Evolutionary conservation across 768 basidiomycete species (phyloP).

Genomic region (Rhizopogon vinicolor): DNA sequence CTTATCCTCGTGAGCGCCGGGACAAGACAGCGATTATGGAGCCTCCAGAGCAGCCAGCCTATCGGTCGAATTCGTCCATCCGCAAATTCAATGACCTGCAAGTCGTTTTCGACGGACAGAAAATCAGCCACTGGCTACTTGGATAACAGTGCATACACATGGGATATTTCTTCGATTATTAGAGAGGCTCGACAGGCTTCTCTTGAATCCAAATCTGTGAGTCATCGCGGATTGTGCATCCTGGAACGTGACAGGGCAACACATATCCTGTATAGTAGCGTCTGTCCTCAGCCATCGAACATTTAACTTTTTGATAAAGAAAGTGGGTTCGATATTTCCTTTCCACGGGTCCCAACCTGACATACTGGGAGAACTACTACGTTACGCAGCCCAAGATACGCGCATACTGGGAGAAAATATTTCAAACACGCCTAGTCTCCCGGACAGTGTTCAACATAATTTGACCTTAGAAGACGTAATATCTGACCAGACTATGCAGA

Average conservation of each 20-base stretch:
- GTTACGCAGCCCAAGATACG: slow-evolving; percentile 45
- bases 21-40: background rate
- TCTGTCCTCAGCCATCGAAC: background rate
- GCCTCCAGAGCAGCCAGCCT: background rate
- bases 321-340: slow-evolving; percentile 53
- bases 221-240: no score
- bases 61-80: background rate
- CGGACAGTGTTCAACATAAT: slow-evolving; percentile 43
- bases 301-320: slow-evolving; percentile 18
- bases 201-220: background rate
- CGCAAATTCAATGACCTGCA: background rate
- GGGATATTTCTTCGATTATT: background rate
- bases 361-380: slow-evolving; percentile 44
- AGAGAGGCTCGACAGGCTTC: background rate
- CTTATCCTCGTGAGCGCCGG: background rate
- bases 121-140: background rate
- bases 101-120: background rate
- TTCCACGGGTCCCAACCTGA: slow-evolving; percentile 50
- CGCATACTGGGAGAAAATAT: slow-evolving; percentile 46
- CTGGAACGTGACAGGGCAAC: background rate
- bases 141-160: background rate
- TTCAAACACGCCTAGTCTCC: slow-evolving; percentile 35
- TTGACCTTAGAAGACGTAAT: slow-evolving; percentile 32
- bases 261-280: slow-evolving; percentile 37
- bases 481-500: slow-evolving; percentile 30